These are phyloP conservation scores for Aspergillus haitiensis DNA, from an alignment of 495 filamentous ascomycete species.

Conservation along the genomic window DNA sequence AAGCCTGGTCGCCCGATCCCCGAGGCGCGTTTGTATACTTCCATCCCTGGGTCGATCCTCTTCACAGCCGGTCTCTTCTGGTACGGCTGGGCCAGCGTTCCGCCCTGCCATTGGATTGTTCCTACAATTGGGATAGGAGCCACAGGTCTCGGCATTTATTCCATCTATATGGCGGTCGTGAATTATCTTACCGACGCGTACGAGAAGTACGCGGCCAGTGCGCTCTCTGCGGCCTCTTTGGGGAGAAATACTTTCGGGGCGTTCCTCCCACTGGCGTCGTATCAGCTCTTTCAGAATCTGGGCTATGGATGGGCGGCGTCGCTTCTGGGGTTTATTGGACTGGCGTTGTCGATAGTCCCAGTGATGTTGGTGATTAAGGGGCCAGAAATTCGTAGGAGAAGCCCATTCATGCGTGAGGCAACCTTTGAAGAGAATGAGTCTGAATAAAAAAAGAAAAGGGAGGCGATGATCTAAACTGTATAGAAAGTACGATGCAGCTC, in stretches of 20 bases:
- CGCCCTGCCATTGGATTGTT: conserved; percentile 43
- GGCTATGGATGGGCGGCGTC: conserved; percentile 48
- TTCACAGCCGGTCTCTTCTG: conserved; percentile 45
- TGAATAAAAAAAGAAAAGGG: conserved; percentile 5
- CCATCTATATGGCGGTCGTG: conserved; percentile 49
- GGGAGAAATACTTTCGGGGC: conserved; percentile 38
- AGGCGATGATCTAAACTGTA: neutral
- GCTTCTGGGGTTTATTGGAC: conserved; percentile 42
- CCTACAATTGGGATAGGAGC: conserved; percentile 37
- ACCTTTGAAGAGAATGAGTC: neutral
- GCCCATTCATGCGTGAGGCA: conserved; percentile 42
- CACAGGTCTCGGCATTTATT: conserved; percentile 43
- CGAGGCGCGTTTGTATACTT: conserved; percentile 44
- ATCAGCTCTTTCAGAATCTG: conserved; percentile 38
- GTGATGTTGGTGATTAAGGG: conserved; percentile 40
- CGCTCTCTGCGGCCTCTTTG: conserved; percentile 37
- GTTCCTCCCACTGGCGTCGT: conserved; percentile 41
- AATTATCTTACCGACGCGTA: conserved; percentile 52
- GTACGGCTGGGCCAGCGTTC: conserved; percentile 41
- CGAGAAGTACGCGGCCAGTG: conserved; percentile 41
- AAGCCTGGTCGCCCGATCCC: conserved; percentile 36
- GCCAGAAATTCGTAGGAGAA: conserved; percentile 33
- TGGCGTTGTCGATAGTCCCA: conserved; percentile 40
- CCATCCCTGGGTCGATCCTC: conserved; percentile 42
- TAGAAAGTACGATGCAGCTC: conserved; percentile 4